Evolutionary conservation across 345 rosid species (phyloP), one percentile per base, ranked within the genome.

Genomic region (Eutrema heterophyllum): DNA sequence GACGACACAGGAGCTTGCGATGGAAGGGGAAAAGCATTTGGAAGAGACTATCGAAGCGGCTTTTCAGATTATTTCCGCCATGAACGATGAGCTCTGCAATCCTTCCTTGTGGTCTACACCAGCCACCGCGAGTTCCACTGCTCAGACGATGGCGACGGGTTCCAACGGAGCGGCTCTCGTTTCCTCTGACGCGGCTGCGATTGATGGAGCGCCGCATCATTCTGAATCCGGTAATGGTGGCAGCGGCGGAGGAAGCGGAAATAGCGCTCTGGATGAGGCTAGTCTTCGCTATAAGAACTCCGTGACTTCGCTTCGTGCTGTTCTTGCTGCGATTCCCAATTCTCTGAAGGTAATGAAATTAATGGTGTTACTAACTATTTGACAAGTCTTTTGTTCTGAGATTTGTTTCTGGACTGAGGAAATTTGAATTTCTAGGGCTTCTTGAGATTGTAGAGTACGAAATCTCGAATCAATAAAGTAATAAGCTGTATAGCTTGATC

Each of bases 61-160:
- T 13, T 92, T 81, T 74, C 90, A 84, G 79, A 89, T 96, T 27
- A 87, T 96, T 68, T 82, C 88, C 44, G 86, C 96, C 74, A 92
- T 90, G 93, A 92, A 92, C 78, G 95, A 92, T 70, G 98, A 92
- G 88, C 97, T 96, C 41, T 92, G 98, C 78, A 92, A 90, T 64
- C 91, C 96, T 1, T 58, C 88, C 52, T 74, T 92, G 32, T 95
- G 99, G 99, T 83, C 95, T 54, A 82, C 90, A 32, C 61, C 85
- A 44, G 41, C 87, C 50, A 33, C 80, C 4, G 0, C 83, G 21
- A n/a, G 77, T 32, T 26, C 78, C 39, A 9, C 82, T 1, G 6
- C 64, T 10, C 29, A 59, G 15, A 33, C 70, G 26, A 73, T 73
- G 27, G 18, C 78, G 41, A 36, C 76, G n/a, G 36, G 79, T 1